Evolutionary conservation across 345 rosid genomes (phyloP).

Genomic region (Salix purpurea): DNA sequence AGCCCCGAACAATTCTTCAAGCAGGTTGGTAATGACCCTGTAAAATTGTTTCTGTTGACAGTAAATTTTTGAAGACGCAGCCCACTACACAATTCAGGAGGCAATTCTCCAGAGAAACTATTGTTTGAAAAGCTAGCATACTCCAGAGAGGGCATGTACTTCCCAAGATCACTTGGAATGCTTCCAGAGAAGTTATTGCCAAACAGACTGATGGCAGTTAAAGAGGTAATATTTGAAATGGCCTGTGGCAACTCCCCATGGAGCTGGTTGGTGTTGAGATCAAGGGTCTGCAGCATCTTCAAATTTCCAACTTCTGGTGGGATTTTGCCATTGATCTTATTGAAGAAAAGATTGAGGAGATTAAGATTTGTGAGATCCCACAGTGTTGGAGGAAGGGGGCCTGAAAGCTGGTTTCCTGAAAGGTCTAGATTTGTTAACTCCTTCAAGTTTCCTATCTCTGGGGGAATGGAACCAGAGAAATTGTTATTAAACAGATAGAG

Average conservation of each 20-base stretch:
- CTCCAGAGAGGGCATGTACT: constrained; percentile 31
- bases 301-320: constrained; percentile 52
- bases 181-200: constrained; percentile 48
- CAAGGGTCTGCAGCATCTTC: constrained; percentile 30
- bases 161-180: constrained; percentile 52
- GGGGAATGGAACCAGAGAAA: constrained; percentile 46
- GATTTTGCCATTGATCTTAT: constrained; percentile 48
- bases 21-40: constrained; percentile 55
- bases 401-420: constrained; percentile 47
- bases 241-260: constrained; percentile 50
- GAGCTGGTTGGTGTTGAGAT: constrained; percentile 46
- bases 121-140: constrained; percentile 53
- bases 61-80: constrained; percentile 26
- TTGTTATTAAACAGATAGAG: constrained; percentile 42
- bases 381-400: constrained; percentile 43
- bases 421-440: constrained; percentile 29
- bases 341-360: constrained; percentile 37
- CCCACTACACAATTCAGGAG: constrained; percentile 50
- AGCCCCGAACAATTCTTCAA: constrained; percentile 42
- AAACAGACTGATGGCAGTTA: constrained; percentile 33
- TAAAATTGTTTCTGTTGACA: constrained; percentile 44
- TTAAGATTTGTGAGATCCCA: constrained; percentile 45
- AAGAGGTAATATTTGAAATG: constrained; percentile 38
- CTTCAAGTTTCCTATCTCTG: constrained; percentile 42
- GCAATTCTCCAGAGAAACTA: constrained; percentile 56